Evolutionary conservation across 306 rosid species (phyloP).

Genomic region (Comarum palustre): DNA sequence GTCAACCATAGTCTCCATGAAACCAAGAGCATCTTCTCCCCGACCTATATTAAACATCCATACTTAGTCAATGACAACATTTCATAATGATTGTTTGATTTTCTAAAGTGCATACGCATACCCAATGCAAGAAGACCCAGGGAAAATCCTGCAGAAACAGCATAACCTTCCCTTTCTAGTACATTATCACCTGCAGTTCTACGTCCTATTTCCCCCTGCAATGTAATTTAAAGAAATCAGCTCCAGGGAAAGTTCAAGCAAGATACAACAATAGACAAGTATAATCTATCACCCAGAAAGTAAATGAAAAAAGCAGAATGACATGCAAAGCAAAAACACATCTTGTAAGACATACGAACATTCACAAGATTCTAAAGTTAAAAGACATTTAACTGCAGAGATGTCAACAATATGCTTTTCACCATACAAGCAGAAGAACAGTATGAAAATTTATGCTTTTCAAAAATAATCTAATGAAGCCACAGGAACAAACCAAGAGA

Average conservation of each 20-base stretch:
- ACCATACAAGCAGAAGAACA: not conserved
- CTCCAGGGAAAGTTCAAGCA: conserved; percentile 12
- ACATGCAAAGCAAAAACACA: not conserved
- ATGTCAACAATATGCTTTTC: not conserved
- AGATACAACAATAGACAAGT: not conserved
- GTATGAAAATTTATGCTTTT: not conserved
- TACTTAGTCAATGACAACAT: conserved; percentile 34
- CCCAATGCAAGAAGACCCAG: conserved; percentile 93
- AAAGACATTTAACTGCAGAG: not conserved
- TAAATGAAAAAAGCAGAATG: not conserved
- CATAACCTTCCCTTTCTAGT: conserved; percentile 96
- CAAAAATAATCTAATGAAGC: conserved; percentile 23
- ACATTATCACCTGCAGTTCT: conserved; percentile 97
- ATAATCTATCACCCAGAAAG: not conserved
- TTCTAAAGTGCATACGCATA: conserved; percentile 37
- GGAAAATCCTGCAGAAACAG: conserved; percentile 97
- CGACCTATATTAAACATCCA: conserved; percentile 60
- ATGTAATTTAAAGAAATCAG: conserved; percentile 7
- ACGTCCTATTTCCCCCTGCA: conserved; percentile 87
- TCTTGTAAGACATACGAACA: not conserved
- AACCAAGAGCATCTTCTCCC: conserved; percentile 85
- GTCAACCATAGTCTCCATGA: conserved; percentile 69
- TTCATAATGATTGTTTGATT: conserved; percentile 13
- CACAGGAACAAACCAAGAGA: conserved; percentile 59
- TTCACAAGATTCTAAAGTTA: not conserved